phyloP scores from a whole-genome alignment of 2,329 filamentous ascomycete species.

The Cytospora paraplurivora region DNA sequence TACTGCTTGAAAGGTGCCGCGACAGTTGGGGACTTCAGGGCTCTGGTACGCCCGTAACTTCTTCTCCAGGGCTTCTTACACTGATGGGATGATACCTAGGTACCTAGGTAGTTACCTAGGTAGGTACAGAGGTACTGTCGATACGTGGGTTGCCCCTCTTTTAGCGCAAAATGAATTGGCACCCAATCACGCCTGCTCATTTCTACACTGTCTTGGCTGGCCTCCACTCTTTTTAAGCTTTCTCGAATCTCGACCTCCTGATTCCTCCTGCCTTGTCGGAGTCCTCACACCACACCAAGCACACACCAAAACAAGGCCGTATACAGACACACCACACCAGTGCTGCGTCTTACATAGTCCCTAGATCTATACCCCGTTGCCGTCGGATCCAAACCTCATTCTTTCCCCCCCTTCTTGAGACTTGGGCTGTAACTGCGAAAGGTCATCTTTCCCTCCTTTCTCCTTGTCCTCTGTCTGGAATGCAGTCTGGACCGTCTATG shows the following conservation, averaged over 20 bases:
- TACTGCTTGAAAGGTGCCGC: background rate
- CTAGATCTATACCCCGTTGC: background rate
- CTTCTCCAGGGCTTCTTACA: no score
- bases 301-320: background rate
- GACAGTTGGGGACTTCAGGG: background rate
- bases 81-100: background rate
- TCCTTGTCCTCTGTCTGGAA: constrained; percentile 18
- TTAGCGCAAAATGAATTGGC: constrained; percentile 14
- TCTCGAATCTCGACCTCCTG: constrained; percentile 2
- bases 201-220: constrained; percentile 13
- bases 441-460: background rate
- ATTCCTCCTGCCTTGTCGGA: background rate
- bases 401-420: constrained; percentile 4
- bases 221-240: constrained; percentile 17
- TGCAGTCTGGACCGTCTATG: constrained; percentile 10
- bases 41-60: background rate
- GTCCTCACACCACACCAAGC: background rate
- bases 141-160: constrained; percentile 12
- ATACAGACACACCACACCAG: background rate
- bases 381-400: constrained; percentile 12
- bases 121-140: no score
- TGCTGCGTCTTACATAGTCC: no score
- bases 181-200: constrained; percentile 18
- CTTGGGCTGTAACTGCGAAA: constrained; percentile 6
- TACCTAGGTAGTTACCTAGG: background rate